Evolutionary conservation across 176 grass and related monocot genomes (phyloP).

Genomic region (Aechmea fasciata): DNA sequence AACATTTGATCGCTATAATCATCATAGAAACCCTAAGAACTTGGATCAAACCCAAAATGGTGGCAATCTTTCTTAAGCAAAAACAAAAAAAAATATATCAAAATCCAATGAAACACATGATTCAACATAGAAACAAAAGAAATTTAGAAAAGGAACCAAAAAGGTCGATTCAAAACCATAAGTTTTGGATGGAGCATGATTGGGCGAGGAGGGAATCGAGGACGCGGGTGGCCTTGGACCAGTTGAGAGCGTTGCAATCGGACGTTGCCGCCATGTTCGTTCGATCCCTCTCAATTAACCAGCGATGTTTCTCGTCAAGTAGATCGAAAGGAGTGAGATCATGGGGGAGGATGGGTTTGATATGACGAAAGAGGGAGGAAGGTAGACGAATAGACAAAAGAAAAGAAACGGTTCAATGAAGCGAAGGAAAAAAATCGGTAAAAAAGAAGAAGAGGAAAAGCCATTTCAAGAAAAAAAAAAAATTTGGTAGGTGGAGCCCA

Average conservation of each 20-base stretch:
- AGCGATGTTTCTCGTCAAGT: too few relatives aligned
- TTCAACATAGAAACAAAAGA: not conserved
- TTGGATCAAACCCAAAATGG: not conserved
- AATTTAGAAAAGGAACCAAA: not conserved
- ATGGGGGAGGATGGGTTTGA: too few relatives aligned
- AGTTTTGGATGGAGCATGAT: slow-evolving; percentile 77
- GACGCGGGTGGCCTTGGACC: slow-evolving; percentile 93
- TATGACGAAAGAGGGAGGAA: too few relatives aligned
- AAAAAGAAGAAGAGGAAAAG: too few relatives aligned
- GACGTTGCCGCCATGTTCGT: too few relatives aligned
- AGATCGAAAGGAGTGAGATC: too few relatives aligned
- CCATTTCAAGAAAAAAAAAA: too few relatives aligned
- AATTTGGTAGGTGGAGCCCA: too few relatives aligned
- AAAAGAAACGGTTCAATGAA: too few relatives aligned
- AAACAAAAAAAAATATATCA: not conserved
- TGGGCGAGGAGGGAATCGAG: slow-evolving; percentile 55
- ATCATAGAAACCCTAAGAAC: not conserved
- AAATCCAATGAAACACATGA: not conserved
- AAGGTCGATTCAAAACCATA: slow-evolving; percentile 46
- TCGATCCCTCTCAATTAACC: too few relatives aligned
- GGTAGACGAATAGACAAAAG: too few relatives aligned
- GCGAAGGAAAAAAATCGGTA: too few relatives aligned
- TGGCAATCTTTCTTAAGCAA: not conserved
- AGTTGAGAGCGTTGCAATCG: slow-evolving; percentile 34
- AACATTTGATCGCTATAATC: slow-evolving; percentile 74